Evolutionary conservation across 2,329 filamentous ascomycete species (phyloP).

Genomic region (Diaporthe sp.): DNA sequence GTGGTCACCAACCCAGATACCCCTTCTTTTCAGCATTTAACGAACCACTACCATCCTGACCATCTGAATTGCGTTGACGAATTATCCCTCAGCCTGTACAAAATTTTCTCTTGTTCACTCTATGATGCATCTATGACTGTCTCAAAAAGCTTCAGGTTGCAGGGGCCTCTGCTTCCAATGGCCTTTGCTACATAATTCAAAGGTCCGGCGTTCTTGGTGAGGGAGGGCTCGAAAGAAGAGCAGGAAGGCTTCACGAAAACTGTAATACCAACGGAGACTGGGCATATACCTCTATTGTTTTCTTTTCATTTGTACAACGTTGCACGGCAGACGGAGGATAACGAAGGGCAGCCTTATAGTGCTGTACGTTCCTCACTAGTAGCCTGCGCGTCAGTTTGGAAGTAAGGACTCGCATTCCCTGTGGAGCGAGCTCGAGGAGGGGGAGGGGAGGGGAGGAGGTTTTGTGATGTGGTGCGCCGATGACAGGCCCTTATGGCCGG

Average conservation of each 20-base stretch:
- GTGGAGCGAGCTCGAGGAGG: neutral
- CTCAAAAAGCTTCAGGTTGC: slow-evolving; percentile 23
- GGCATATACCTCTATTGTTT: slow-evolving; percentile 38
- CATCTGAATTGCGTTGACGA: slow-evolving; percentile 14
- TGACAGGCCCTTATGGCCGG: slow-evolving; percentile 10
- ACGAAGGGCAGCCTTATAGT: neutral
- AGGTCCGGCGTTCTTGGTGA: slow-evolving; percentile 38
- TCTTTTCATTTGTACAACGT: slow-evolving; percentile 12
- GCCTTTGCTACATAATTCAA: slow-evolving; percentile 26
- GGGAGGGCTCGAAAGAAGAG: slow-evolving; percentile 21
- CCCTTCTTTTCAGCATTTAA: slow-evolving; percentile 27
- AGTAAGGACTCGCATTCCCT: neutral
- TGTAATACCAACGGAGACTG: slow-evolving; percentile 37
- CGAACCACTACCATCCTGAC: neutral
- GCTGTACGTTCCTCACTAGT: neutral
- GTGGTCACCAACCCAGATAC: slow-evolving; percentile 38
- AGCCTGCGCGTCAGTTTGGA: neutral
- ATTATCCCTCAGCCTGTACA: slow-evolving; percentile 8
- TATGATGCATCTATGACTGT: slow-evolving; percentile 39
- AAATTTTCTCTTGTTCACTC: slow-evolving; percentile 22
- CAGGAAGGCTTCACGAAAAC: slow-evolving; percentile 36
- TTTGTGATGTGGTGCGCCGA: slow-evolving; percentile 1
- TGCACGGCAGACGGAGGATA: neutral
- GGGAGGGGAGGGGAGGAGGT: neutral
- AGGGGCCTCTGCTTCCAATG: slow-evolving; percentile 23